Evolutionary conservation across 306 rosid genomes (phyloP).

Genomic region (Cyclanthera cordifolia): DNA sequence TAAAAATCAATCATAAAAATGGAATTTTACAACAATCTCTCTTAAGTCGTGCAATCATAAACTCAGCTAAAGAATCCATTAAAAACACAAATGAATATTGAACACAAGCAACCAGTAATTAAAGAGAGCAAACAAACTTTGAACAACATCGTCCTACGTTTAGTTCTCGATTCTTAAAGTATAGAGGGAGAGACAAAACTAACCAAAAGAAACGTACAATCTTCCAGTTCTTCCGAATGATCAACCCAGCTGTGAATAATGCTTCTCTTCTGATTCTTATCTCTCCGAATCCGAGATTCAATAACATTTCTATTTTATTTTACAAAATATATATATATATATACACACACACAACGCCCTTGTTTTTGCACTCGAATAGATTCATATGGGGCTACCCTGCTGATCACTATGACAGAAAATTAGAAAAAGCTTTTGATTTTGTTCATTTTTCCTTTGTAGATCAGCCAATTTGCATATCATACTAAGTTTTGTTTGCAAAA

Average conservation of each 20-base stretch:
- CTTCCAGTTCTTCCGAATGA: constrained; percentile 5
- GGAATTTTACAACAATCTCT: neutral
- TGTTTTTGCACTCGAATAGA: constrained; percentile 3
- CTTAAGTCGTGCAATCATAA: neutral
- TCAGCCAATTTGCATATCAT: neutral
- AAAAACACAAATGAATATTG: neutral
- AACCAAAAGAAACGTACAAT: constrained; percentile 1
- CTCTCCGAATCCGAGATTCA: constrained; percentile 13
- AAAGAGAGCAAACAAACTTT: neutral
- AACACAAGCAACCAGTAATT: neutral
- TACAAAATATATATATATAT: neutral
- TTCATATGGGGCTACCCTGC: neutral
- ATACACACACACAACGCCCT: constrained; percentile 13
- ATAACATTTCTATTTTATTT: neutral
- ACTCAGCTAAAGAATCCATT: neutral
- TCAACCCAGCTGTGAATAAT: constrained; percentile 11
- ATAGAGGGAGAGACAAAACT: neutral
- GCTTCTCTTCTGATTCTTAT: neutral
- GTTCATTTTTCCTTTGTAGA: neutral
- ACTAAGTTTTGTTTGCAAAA: neutral
- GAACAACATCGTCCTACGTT: neutral
- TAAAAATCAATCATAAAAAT: neutral
- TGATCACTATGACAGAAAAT: neutral
- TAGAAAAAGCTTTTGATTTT: neutral
- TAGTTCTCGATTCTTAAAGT: neutral